A percentile compares a stretch with the other conserved stretches of the same genome.
phyloP scores from a whole-genome alignment of 2,329 filamentous ascomycete species.

The Verticillium klebahnii region DNA sequence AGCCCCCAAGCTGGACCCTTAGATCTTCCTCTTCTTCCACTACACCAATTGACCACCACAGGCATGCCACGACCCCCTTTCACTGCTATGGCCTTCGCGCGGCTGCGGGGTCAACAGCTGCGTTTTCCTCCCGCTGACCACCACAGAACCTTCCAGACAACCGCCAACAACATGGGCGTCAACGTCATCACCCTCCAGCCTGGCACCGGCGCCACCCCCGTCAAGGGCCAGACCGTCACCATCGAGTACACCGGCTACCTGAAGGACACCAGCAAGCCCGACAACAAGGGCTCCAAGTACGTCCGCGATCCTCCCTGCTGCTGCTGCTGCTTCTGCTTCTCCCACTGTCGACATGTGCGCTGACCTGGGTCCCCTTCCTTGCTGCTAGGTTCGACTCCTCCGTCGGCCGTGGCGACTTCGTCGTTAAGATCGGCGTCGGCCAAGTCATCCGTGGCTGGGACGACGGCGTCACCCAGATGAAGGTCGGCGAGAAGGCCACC shows the following conservation, averaged over 20 bases:
- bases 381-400: conserved; percentile 80
- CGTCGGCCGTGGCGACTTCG: conserved; percentile 70
- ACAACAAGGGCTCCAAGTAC: conserved; percentile 69
- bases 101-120: neutral
- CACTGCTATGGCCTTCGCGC: neutral
- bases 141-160: neutral
- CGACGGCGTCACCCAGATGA: conserved; percentile 81
- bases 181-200: conserved; percentile 58
- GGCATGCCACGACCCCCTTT: neutral
- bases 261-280: conserved; percentile 57
- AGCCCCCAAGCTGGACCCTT: neutral
- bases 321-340: no score
- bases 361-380: neutral
- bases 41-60: neutral
- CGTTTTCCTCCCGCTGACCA: neutral
- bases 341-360: no score
- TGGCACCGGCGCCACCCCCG: conserved; percentile 61
- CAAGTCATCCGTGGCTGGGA: conserved; percentile 88
- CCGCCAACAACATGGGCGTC: conserved; percentile 60
- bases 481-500: conserved; percentile 82
- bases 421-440: conserved; percentile 73
- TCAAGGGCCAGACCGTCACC: conserved; percentile 65
- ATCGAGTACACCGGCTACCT: conserved; percentile 93
- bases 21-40: neutral
- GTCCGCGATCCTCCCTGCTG: conserved; percentile 21